A percentile compares a stretch with the other conserved stretches of the same genome.
phyloP scores from a whole-genome alignment of 495 filamentous ascomycete species.

The Penicillium salamii region DNA sequence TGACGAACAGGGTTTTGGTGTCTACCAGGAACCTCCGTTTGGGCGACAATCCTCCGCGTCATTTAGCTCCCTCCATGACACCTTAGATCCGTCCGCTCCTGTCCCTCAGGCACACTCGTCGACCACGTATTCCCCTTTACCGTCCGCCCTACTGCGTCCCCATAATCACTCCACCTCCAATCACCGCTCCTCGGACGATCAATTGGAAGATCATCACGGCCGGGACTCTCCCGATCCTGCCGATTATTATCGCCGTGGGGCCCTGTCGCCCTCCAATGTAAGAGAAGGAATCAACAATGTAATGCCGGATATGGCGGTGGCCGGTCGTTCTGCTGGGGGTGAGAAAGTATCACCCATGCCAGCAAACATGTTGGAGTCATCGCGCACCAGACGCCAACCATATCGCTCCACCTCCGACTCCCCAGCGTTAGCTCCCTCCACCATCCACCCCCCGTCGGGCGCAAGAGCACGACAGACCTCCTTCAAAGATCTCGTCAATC shows the following conservation, averaged over 20 bases:
- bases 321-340: conserved; percentile 12
- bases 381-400: conserved; percentile 23
- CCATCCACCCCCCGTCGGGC: conserved; percentile 18
- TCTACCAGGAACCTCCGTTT: conserved; percentile 33
- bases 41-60: conserved; percentile 36
- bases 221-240: conserved; percentile 49
- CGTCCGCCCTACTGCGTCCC: conserved; percentile 18
- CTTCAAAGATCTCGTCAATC: conserved; percentile 60
- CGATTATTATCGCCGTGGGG: conserved; percentile 48
- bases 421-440: conserved; percentile 17
- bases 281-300: conserved; percentile 25
- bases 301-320: conserved; percentile 21
- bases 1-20: conserved; percentile 40
- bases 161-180: conserved; percentile 24
- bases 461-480: conserved; percentile 45
- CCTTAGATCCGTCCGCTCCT: conserved; percentile 19
- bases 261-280: conserved; percentile 24
- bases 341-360: conserved; percentile 30
- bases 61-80: conserved; percentile 24
- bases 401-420: conserved; percentile 39
- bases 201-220: conserved; percentile 13
- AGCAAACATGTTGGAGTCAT: conserved; percentile 22
- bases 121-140: conserved; percentile 24
- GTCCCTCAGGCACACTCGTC: conserved; percentile 26
- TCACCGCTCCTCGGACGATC: conserved; percentile 12